Evolutionary conservation across 2,329 filamentous ascomycete genomes (phyloP), one percentile per base, ranked within the genome.

Genomic region (Cercospora sp.): DNA sequence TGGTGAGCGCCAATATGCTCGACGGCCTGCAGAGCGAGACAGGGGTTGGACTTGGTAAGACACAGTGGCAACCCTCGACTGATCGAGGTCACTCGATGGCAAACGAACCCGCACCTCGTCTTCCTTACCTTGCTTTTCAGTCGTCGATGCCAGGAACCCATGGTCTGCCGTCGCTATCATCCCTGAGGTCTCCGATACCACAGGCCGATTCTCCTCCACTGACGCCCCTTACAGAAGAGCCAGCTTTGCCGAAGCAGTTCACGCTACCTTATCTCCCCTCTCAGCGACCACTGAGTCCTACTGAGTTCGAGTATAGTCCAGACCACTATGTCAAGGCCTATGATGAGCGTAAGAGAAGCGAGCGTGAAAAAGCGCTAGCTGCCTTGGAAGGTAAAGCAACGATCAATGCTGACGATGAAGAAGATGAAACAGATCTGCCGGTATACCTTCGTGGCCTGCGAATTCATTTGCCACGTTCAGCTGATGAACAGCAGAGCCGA

Each of bases 291-390:
- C 58, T 57, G 30, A 23, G 5, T 13, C 26, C 33, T 20, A 23
- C 13, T 18, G 57, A 60, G 26, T 36, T 60, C n/a, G 30, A 36
- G 31, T 30, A 60, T 13, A 31, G 30, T 9, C 30, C 28, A 16
- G 28, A 60, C 3, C 9, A 60, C 57, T 31, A 36, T 36, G 18
- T 60, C 31, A 26, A 23, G 12, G 57, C 30, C 13, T 23, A 18
- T 60, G 57, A 60, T 30, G 57, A 60, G n/a, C 26, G 57, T 36
- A 60, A 60, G 30, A 60, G 18, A 58, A 20, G 2, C 16, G 55
- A 60, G 57, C 57, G 30, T 12, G 57, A 40, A 13, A 51, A 51
- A 51, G 45, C 45, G 18, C 18, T 51, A 5, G 57, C 57, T 31
- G 57, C 57, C 30, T 5, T 60, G 10, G 57, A 60, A 33, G 57